Evolutionary conservation across 2,329 filamentous ascomycete species (phyloP).

Genomic region (Aspergillus sp.): DNA sequence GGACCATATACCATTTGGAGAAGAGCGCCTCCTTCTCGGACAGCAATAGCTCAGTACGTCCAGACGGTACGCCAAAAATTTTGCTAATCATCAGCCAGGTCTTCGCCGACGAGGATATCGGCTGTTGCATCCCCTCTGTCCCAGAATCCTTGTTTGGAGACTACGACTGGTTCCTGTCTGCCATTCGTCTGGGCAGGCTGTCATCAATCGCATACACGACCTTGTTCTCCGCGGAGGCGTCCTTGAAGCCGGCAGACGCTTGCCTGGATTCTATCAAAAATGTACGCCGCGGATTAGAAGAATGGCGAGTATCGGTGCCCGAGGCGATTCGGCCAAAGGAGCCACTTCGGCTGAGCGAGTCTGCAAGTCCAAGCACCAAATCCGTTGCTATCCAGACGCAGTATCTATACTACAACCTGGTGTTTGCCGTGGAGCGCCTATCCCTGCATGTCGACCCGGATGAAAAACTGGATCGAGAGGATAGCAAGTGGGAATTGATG

Average conservation of each 20-base stretch:
- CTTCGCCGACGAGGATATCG: conserved; percentile 31
- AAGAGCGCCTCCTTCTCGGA: conserved; percentile 26
- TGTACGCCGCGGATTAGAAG: conserved; percentile 18
- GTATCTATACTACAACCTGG: conserved; percentile 22
- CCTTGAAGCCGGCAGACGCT: conserved; percentile 8
- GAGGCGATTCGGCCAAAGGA: conserved; percentile 21
- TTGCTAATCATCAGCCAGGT: conserved; percentile 12
- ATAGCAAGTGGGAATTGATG: conserved; percentile 21
- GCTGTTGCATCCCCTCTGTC: conserved; percentile 23
- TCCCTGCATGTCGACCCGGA: conserved; percentile 18
- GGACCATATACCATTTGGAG: conserved; percentile 34
- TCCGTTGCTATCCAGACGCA: conserved; percentile 18
- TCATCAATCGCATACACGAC: conserved; percentile 23
- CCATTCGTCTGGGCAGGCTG: conserved; percentile 22
- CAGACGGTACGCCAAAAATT: no score
- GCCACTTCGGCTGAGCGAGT: conserved; percentile 9
- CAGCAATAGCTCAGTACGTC: conserved; percentile 24
- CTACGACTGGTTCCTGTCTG: conserved; percentile 29
- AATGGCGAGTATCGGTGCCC: conserved; percentile 23
- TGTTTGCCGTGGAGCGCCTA: conserved; percentile 24
- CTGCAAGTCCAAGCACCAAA: conserved; percentile 7
- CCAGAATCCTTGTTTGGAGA: conserved; percentile 23
- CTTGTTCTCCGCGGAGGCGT: conserved; percentile 29
- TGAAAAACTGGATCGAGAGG: no score
- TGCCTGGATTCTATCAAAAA: conserved; percentile 14